Evolutionary conservation across 2,329 filamentous ascomycete species (phyloP), one percentile per base, ranked within the genome.

Genomic region (Calonectria hongkongensis): DNA sequence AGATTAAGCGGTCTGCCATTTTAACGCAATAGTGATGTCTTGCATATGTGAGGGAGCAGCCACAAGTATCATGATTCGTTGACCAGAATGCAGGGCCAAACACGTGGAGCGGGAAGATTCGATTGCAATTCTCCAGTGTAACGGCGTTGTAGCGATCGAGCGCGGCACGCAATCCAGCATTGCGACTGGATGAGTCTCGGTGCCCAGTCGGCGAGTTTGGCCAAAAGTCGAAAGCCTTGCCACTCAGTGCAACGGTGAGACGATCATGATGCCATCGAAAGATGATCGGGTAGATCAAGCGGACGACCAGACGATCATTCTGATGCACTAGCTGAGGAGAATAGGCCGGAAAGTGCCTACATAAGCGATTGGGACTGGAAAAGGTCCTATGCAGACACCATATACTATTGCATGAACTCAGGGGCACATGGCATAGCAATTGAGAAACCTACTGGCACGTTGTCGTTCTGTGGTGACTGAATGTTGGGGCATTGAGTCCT

Each of bases 101-200:
- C 67, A 72, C 66, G 66, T 65, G 58, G 66, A 65, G 50, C 62
- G n/a, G 43, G 21, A 25, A 58, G 30, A 64, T 28, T 64, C 39
- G 47, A 36, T 48, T 63, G 39, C 7, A 41, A 15, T 33, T 54
- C 4, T 41, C 27, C 7, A 13, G 30, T 27, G 47, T 30, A 39
- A 28, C n/a, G n/a, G 13, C 9, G 10, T 36, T 16, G 51, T 54
- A 41, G 25, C 30, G 41, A 63, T 70, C 41, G 50, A 58, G 28
- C n/a, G 36, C 45, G 47, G 18, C 27, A 51, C 33, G 47, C 25
- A 45, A 39, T 13, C 25, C 33, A 47, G 6, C 8, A 30, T 47
- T 47, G 58, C 58, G 65, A 58, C 48, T 58, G 58, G 65, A 47
- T 13, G 30, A 41, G 21, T 39, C n/a, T 58, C 28, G 30, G 48